phyloP scores from a whole-genome alignment of 169 alveolate species.

The Babesia microti region DNA sequence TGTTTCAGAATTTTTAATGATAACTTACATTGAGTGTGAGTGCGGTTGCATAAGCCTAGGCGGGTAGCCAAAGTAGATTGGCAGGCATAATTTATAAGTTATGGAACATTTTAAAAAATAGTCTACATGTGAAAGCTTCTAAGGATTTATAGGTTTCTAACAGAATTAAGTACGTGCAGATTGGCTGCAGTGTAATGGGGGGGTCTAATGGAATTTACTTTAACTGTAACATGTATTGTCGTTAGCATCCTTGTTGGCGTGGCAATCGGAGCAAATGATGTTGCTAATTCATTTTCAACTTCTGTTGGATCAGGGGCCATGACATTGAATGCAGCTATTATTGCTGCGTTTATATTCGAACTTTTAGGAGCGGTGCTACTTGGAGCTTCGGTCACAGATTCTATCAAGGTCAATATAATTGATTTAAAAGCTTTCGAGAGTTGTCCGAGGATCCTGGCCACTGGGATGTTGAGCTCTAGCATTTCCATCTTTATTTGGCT shows the following conservation, averaged over 20 bases:
- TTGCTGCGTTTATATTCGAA: conserved; percentile 64
- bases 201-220: too few species aligned
- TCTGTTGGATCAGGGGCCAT: conserved; percentile 67
- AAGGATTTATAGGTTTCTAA: too few species aligned
- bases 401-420: conserved; percentile 59
- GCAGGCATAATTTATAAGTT: too few species aligned
- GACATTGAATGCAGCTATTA: conserved; percentile 53
- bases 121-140: too few species aligned
- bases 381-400: conserved; percentile 75
- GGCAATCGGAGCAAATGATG: conserved; percentile 77
- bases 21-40: too few species aligned
- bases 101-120: too few species aligned
- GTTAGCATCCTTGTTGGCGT: conserved; percentile 56
- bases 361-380: conserved; percentile 67
- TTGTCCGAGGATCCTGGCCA: conserved; percentile 62
- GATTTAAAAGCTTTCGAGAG: conserved; percentile 59
- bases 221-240: conserved; percentile 58
- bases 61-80: too few species aligned
- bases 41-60: too few species aligned
- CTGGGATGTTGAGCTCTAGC: conserved; percentile 68
- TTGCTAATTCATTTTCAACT: conserved; percentile 72
- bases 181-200: too few species aligned
- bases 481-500: conserved; percentile 70
- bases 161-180: too few species aligned
- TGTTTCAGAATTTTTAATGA: too few species aligned